These are phyloP conservation scores for Coemansia furcata DNA, from an alignment of 192 early-diverging fungal genomes.

Conservation along the genomic window DNA sequence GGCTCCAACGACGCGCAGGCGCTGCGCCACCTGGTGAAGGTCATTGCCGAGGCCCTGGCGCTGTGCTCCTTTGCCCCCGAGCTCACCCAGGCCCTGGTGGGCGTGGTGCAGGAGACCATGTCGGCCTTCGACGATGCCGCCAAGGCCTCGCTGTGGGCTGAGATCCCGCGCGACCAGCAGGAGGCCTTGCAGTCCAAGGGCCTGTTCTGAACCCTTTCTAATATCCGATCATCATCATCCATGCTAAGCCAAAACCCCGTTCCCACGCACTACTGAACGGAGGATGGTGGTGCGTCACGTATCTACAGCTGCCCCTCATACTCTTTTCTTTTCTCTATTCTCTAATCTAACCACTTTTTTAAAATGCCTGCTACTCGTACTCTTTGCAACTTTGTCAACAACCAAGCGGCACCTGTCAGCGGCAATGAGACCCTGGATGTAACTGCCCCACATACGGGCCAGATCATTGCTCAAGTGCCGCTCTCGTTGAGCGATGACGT, in stretches of 20 bases:
- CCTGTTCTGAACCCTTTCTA: conserved; percentile 12
- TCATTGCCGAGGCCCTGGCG: conserved; percentile 34
- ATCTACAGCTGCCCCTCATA: too few species aligned
- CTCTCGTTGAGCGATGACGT: conserved; percentile 60
- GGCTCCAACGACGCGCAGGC: conserved; percentile 12
- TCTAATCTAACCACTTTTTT: not conserved
- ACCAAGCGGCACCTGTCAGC: conserved; percentile 2
- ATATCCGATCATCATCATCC: not conserved
- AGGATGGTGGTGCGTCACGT: not conserved
- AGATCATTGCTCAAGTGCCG: conserved; percentile 64
- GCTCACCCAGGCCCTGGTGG: conserved; percentile 34
- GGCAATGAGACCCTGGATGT: conserved; percentile 49
- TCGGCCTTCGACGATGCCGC: conserved; percentile 30
- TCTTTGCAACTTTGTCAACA: conserved; percentile 39
- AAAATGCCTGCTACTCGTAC: not conserved
- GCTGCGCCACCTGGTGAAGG: conserved; percentile 41
- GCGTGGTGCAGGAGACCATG: conserved; percentile 24
- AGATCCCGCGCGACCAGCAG: conserved; percentile 45
- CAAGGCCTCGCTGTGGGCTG: conserved; percentile 35
- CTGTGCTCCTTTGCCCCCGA: conserved; percentile 22
- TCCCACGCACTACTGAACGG: not conserved
- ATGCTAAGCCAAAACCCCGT: not conserved
- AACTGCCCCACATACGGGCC: conserved; percentile 62
- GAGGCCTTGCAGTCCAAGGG: conserved; percentile 46
- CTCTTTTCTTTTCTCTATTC: not conserved